A percentile compares a stretch with the other conserved stretches of the same genome.
Evolutionary conservation across 129 eudicot species (phyloP).

Genomic region (Oenanthe sinensis): DNA sequence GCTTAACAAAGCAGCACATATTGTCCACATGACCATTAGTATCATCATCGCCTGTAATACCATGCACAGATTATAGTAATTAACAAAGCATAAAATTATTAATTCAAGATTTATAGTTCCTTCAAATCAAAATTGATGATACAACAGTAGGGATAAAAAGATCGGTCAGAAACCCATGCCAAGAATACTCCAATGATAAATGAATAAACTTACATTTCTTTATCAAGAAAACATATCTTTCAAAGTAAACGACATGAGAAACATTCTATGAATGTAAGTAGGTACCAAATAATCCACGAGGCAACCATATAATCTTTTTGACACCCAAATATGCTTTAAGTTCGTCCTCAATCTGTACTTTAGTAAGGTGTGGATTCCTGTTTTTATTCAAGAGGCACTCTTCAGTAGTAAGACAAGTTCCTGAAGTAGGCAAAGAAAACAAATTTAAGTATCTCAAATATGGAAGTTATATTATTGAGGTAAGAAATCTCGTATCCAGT

Average conservation of each 20-base stretch:
- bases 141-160: background rate
- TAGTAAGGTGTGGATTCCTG: slow-evolving; percentile 76
- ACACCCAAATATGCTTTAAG: slow-evolving; percentile 83
- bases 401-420: slow-evolving; percentile 95
- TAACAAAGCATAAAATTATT: background rate
- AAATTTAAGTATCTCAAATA: background rate
- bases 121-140: background rate
- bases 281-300: slow-evolving; percentile 75
- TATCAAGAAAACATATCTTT: background rate
- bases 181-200: background rate
- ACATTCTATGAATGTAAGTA: background rate
- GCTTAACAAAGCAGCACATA: slow-evolving; percentile 91
- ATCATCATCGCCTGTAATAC: slow-evolving; percentile 79
- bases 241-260: background rate
- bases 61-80: background rate
- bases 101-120: background rate
- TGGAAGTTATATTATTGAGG: background rate
- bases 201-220: background rate
- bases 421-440: slow-evolving; percentile 28
- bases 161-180: background rate
- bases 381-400: slow-evolving; percentile 91
- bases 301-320: slow-evolving; percentile 79
- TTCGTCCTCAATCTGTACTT: slow-evolving; percentile 69
- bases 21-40: slow-evolving; percentile 93
- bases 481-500: background rate